Conservation (phyloP, 306 rosid species). For the Canavalia ensiformis region DNA sequence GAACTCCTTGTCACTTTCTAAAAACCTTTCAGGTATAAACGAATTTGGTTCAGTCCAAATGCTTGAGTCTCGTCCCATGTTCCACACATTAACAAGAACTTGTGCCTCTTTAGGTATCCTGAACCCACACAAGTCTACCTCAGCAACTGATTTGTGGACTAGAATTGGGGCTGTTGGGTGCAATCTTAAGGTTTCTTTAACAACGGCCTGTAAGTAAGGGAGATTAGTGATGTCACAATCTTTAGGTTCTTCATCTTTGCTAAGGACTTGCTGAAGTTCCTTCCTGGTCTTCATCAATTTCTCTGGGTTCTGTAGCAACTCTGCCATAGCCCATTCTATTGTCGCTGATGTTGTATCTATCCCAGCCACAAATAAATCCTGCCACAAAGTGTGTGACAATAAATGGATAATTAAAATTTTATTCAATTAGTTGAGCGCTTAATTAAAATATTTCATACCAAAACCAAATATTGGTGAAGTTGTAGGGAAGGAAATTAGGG, state of each 20-base stretch:
- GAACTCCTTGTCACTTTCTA: constrained; percentile 15
- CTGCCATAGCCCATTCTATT: constrained; percentile 48
- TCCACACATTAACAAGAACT: constrained; percentile 45
- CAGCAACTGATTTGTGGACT: constrained; percentile 31
- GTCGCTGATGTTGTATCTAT: constrained; percentile 40
- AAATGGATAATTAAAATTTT: background rate
- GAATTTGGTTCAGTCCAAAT: constrained; percentile 37
- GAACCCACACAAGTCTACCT: constrained; percentile 29
- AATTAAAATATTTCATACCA: too few relatives aligned
- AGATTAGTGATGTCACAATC: constrained; percentile 43
- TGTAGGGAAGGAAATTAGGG: too few relatives aligned
- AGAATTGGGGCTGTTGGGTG: constrained; percentile 52
- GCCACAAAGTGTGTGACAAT: background rate
- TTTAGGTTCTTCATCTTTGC: background rate
- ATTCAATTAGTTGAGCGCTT: background rate
- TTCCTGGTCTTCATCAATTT: constrained; percentile 10
- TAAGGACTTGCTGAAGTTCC: constrained; percentile 33
- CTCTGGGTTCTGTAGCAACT: constrained; percentile 35
- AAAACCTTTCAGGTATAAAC: constrained; percentile 52
- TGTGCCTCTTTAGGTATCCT: constrained; percentile 36
- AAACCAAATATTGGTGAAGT: too few relatives aligned
- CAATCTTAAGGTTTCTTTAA: constrained; percentile 51
- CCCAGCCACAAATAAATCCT: constrained; percentile 47
- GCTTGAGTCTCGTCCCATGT: constrained; percentile 42
- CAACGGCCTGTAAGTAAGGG: constrained; percentile 41